Evolutionary conservation across 768 basidiomycete genomes (phyloP), one percentile per base, ranked within the genome.

Genomic region (Collybia nuda): DNA sequence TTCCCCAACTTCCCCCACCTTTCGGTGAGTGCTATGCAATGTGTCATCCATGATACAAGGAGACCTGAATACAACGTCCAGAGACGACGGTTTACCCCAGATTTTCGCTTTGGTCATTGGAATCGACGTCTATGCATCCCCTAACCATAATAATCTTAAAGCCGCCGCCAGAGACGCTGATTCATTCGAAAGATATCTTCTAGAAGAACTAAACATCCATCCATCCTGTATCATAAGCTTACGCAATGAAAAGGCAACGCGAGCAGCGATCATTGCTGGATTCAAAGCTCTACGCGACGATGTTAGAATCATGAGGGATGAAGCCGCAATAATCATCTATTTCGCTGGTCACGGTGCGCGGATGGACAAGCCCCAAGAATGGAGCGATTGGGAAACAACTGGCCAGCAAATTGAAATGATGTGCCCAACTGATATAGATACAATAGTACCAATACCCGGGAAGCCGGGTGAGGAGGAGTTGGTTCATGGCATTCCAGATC

Each of bases 341-440:
- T 79, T 66, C 41, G 68, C 76, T 17, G 77, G 76, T 12, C 77
- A 78, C 45, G 77, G 76, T n/a, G 62, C 68, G 5, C 58, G 69
- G 26, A 56, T 61, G 14, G 38, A 57, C 1, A 67, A 64, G 40
- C 76, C 76, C 0, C 1, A 17, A 2, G 56, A 50, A 0, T 67
- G 67, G 72, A 50, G 40, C 5, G 62, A 64, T 35, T 65, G 56
- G 61, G 54, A 52, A 40, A 65, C 62, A 19, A 56, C 51, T 37
- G 67, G 58, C 26, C 58, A 51, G 14, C 58, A 60, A 35, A 73
- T 70, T 50, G 72, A 70, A 49, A 62, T 64, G 58, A 59, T 71
- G 14, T 68, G 67, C 37, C 70, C 74, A 0, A 51, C 61, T 28
- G 73, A 74, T 59, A 64, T 66, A 5, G 63, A 23, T 14, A 26